These are phyloP conservation scores for Sugiyamaella neomexicana DNA, from an alignment of 1,139 yeast species.

Conservation along the genomic window DNA sequence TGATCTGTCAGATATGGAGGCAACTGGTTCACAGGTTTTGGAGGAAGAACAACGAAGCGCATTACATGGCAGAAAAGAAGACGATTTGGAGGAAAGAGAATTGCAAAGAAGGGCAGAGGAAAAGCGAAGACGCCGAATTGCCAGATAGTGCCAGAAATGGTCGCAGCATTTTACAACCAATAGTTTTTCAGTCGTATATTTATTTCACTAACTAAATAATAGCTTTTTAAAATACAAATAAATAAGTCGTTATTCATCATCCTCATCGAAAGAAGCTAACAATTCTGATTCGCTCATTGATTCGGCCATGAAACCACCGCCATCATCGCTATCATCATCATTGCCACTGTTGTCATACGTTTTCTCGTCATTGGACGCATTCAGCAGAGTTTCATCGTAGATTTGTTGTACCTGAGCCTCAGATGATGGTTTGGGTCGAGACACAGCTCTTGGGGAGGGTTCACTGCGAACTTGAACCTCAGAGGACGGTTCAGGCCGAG, in stretches of 20 bases:
- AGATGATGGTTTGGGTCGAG: too few species aligned
- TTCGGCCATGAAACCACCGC: constrained; percentile 33
- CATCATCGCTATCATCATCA: constrained; percentile 18
- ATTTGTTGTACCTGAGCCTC: too few species aligned
- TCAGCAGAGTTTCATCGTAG: not conserved
- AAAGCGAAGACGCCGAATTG: constrained; percentile 38
- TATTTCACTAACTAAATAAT: constrained; percentile 9
- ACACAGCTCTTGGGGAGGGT: too few species aligned
- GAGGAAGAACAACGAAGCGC: constrained; percentile 76
- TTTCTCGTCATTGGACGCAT: not conserved
- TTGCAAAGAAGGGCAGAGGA: constrained; percentile 52
- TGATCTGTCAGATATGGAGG: constrained; percentile 85
- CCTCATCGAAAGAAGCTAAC: constrained; percentile 18
- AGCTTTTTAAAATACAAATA: constrained; percentile 2
- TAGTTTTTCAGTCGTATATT: not conserved
- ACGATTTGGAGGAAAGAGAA: constrained; percentile 58
- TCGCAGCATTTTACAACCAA: not conserved
- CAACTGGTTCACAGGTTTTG: constrained; percentile 82
- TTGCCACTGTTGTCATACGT: not conserved
- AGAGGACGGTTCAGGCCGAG: not conserved
- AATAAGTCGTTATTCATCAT: not conserved
- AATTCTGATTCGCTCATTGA: constrained; percentile 37
- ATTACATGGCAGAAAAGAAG: constrained; percentile 62
- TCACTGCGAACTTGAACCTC: not conserved
- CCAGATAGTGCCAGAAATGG: not conserved